These are phyloP conservation scores for Emericellopsis atlantica DNA, from an alignment of 2,329 filamentous ascomycete species.

Conservation along the genomic window DNA sequence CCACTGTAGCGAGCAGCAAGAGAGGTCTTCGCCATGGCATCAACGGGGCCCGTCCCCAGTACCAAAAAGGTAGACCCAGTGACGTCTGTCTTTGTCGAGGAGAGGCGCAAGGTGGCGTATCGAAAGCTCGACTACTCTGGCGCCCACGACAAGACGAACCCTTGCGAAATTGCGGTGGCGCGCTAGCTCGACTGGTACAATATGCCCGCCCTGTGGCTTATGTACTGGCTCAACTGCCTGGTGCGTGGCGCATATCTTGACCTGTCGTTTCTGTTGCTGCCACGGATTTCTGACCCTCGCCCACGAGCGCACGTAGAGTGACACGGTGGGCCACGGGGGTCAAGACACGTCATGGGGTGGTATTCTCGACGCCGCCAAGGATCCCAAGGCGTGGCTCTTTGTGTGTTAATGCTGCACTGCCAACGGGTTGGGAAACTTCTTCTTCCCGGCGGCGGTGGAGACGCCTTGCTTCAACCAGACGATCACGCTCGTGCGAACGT, in stretches of 20 bases:
- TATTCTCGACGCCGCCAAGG: conserved; percentile 1
- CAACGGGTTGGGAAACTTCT: conserved; percentile 28
- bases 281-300: conserved; percentile 31
- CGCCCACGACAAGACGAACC: conserved; percentile 11
- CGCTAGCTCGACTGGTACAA: conserved; percentile 11
- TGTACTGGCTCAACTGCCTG: conserved; percentile 12
- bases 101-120: conserved; percentile 8
- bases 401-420: conserved; percentile 11
- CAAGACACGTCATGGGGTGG: conserved; percentile 6
- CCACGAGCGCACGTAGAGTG: conserved; percentile 21
- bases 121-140: conserved; percentile 11
- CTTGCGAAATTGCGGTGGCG: too few relatives aligned
- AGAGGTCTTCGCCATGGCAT: conserved; percentile 11
- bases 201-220: conserved; percentile 16
- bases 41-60: conserved; percentile 13
- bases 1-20: neutral
- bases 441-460: conserved; percentile 5
- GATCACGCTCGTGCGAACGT: conserved; percentile 34
- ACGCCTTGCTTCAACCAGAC: conserved; percentile 29
- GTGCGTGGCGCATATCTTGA: conserved; percentile 18
- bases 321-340: conserved; percentile 18
- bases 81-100: conserved; percentile 8
- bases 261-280: conserved; percentile 4
- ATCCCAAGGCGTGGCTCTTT: neutral
- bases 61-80: neutral